phyloP scores from a whole-genome alignment of 2,329 filamentous ascomycete genomes.

The Cadophora sp. region DNA sequence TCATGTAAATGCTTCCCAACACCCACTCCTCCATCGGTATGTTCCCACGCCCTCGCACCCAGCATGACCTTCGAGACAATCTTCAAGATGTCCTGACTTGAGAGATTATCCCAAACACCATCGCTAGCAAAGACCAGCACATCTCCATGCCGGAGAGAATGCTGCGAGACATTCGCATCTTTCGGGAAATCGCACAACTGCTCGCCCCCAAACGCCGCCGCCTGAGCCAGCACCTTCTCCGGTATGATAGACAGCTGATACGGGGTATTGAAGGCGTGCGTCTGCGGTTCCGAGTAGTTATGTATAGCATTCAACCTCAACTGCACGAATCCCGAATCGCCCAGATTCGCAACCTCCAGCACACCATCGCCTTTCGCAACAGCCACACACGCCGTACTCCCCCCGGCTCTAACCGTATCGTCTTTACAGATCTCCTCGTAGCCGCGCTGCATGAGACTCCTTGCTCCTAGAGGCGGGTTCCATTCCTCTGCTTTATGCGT shows the following conservation, averaged over 20 bases:
- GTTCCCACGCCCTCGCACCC: slow-evolving; percentile 74
- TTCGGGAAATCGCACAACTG: slow-evolving; percentile 83
- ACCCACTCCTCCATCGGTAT: slow-evolving; percentile 64
- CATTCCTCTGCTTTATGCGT: slow-evolving; percentile 40
- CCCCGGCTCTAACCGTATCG: slow-evolving; percentile 76
- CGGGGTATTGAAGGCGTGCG: slow-evolving; percentile 96
- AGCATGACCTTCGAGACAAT: slow-evolving; percentile 82
- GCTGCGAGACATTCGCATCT: slow-evolving; percentile 81
- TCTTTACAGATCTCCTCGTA: slow-evolving; percentile 85
- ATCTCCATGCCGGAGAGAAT: slow-evolving; percentile 85
- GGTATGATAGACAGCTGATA: slow-evolving; percentile 93
- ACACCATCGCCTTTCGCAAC: slow-evolving; percentile 75
- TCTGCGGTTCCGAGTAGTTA: slow-evolving; percentile 83
- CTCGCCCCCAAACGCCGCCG: slow-evolving; percentile 81
- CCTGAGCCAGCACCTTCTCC: slow-evolving; percentile 77
- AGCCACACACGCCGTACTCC: slow-evolving; percentile 91
- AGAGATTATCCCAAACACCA: slow-evolving; percentile 95
- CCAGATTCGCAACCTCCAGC: slow-evolving; percentile 90
- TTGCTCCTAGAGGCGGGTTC: slow-evolving; percentile 60
- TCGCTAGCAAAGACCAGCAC: slow-evolving; percentile 94
- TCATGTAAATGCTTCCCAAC: slow-evolving; percentile 66
- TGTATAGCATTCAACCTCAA: slow-evolving; percentile 86
- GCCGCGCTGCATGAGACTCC: slow-evolving; percentile 78
- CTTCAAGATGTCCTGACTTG: slow-evolving; percentile 85
- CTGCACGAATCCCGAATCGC: slow-evolving; percentile 92